A percentile compares a stretch with the other conserved stretches of the same genome.
phyloP scores from a whole-genome alignment of 371 early-diverging fungal genomes.

The Lichtheimia corymbifera region DNA sequence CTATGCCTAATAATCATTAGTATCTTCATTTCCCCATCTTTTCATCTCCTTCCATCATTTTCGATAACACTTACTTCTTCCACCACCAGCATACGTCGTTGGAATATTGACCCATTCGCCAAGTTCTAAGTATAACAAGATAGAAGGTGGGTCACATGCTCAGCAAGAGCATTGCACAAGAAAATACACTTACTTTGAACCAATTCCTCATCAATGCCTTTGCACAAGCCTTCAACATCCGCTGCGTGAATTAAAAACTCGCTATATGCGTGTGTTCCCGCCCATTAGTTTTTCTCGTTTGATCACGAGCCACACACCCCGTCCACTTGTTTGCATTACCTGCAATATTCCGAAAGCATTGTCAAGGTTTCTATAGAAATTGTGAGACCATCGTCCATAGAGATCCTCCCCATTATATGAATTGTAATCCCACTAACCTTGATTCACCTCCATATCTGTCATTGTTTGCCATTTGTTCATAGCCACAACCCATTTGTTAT shows the following conservation, averaged over 20 bases:
- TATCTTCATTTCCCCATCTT: not conserved
- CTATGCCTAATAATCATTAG: slow-evolving; percentile 42
- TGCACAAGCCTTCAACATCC: slow-evolving; percentile 95
- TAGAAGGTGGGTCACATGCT: not conserved
- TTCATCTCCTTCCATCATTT: not conserved
- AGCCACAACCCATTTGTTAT: slow-evolving; percentile 87
- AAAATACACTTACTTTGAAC: slow-evolving; percentile 62
- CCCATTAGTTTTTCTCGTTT: not conserved
- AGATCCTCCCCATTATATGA: not conserved
- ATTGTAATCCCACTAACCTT: slow-evolving; percentile 57
- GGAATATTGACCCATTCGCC: slow-evolving; percentile 91
- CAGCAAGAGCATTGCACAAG: too few species aligned
- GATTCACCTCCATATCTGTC: slow-evolving; percentile 84
- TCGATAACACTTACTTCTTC: slow-evolving; percentile 54
- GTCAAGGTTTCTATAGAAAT: slow-evolving; percentile 49
- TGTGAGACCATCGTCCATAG: not conserved
- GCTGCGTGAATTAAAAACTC: slow-evolving; percentile 98
- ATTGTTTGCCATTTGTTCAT: slow-evolving; percentile 97
- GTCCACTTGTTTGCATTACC: slow-evolving; percentile 29
- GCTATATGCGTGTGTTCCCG: slow-evolving; percentile 33
- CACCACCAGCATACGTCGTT: slow-evolving; percentile 96
- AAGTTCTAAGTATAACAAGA: slow-evolving; percentile 39
- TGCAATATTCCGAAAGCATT: slow-evolving; percentile 76
- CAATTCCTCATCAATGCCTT: slow-evolving; percentile 89
- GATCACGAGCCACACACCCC: not conserved